Percentiles rank a stretch among this genome's conserved stretches.
These are phyloP conservation scores for Tuber brumale DNA, from an alignment of 495 filamentous ascomycete species.

Conservation along the genomic window DNA sequence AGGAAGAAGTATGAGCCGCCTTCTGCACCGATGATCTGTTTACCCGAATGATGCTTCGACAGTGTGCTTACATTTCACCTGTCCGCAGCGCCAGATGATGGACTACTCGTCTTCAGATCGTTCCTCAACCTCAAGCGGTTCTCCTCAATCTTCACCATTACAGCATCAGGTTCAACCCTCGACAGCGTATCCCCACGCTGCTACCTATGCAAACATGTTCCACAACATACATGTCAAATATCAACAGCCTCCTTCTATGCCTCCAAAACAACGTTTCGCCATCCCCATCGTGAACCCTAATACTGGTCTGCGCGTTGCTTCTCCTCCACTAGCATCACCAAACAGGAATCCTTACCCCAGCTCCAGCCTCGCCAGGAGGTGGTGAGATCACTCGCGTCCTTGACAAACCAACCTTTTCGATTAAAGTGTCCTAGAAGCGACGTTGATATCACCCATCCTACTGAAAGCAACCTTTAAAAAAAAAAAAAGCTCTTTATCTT, in stretches of 20 bases:
- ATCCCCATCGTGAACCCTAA: conserved; percentile 98
- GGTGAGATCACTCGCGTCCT: conserved; percentile 26
- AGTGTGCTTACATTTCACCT: conserved; percentile 30
- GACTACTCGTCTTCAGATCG: conserved; percentile 91
- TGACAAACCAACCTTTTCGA: conserved; percentile 9
- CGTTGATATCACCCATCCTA: conserved; percentile 24
- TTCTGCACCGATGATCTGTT: conserved; percentile 20
- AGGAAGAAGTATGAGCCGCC: conserved; percentile 74
- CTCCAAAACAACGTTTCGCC: conserved; percentile 72
- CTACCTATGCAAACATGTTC: conserved; percentile 39
- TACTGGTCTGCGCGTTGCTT: conserved; percentile 79
- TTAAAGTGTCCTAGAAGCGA: conserved; percentile 20
- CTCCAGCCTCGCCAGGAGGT: conserved; percentile 36
- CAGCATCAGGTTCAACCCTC: conserved; percentile 68
- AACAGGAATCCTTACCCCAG: conserved; percentile 33
- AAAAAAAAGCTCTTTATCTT: conserved; percentile 17
- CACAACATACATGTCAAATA: conserved; percentile 45
- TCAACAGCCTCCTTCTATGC: conserved; percentile 67
- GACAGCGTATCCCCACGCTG: conserved; percentile 39
- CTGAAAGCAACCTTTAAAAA: conserved; percentile 19
- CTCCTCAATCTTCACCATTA: conserved; percentile 82
- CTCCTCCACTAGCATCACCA: conserved; percentile 60
- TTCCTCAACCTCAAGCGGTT: conserved; percentile 88
- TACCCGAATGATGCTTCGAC: conserved; percentile 18
- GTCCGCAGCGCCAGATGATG: conserved; percentile 62